Evolutionary conservation across 305 asterid genomes (phyloP), one percentile per base, ranked within the genome.

Genomic region (Fraxinus angustifolia): DNA sequence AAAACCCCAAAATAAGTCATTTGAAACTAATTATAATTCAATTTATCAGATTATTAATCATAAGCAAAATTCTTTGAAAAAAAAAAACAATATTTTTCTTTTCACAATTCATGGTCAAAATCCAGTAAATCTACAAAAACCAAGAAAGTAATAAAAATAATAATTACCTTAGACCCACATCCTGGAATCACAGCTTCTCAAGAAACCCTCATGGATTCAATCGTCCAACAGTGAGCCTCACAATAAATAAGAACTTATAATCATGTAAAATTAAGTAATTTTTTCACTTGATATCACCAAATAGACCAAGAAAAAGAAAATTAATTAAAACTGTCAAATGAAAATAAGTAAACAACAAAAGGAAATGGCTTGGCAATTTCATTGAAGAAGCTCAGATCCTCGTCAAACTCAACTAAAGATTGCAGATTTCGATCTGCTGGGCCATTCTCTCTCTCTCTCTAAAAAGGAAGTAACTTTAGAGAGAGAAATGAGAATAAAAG

Each of bases 351-450:
- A 86, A 78, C 76, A 53, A 16, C 83, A 45, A 84, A 80, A 84
- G 77, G 77, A 85, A 86, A 81, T 80, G 58, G 82, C 80, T 82
- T 76, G 79, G 80, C 76, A 77, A 86, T 84, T 83, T 82, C 88
- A 88, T 83, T 83, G 88, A 82, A 83, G 87, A 88, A 85, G 84
- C 88, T 87, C 83, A 85, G 91, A 88, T 88, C 90, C 87, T 87
- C 84, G 77, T 81, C 77, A 85, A 86, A 84, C 70, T 62, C 33
- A 65, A 87, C 72, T 23, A 85, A 80, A 82, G 85, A 85, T 82
- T 73, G 83, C 80, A 83, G 88, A 87, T 85, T 87, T 88, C 86
- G 82, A 88, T 88, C 89, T 88, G 81, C 82, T 85, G 89, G 89
- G 89, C 82, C 86, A 74, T 76, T 73, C 23, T 31, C 73, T 77